These are phyloP conservation scores for Acanthamoeba sp. DNA, from an alignment of 208 protist species.

Conservation along the genomic window DNA sequence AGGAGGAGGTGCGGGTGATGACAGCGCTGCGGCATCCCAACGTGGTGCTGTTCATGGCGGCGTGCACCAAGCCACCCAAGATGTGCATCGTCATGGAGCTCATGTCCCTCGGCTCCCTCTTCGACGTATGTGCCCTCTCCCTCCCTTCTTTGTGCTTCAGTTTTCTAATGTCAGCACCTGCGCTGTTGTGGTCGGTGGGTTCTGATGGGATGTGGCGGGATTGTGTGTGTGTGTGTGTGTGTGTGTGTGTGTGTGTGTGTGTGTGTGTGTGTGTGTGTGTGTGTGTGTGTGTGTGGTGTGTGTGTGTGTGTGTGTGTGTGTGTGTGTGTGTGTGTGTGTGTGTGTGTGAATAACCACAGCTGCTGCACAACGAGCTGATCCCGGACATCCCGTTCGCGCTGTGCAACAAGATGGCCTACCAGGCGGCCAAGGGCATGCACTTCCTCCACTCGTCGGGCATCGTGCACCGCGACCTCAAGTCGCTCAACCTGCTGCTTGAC, in stretches of 20 bases:
- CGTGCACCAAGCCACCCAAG: constrained; percentile 55
- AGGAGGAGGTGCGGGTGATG: constrained; percentile 84
- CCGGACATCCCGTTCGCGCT: constrained; percentile 19
- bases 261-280: no score
- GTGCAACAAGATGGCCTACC: constrained; percentile 58
- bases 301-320: no score
- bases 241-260: no score
- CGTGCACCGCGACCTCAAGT: constrained; percentile 71
- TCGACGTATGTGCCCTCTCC: neutral
- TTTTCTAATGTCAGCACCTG: no score
- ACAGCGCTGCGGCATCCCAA: constrained; percentile 83
- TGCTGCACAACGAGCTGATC: constrained; percentile 69
- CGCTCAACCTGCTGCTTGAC: constrained; percentile 62
- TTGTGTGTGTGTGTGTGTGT: no score
- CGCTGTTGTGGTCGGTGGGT: no score
- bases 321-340: no score
- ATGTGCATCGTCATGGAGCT: constrained; percentile 69
- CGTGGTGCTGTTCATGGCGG: constrained; percentile 83
- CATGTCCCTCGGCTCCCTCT: constrained; percentile 32
- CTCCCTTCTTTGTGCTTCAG: neutral
- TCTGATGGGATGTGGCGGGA: no score
- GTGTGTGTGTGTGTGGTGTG: no score
- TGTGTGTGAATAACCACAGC: neutral
- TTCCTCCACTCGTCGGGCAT: constrained; percentile 66
- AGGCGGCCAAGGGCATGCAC: constrained; percentile 62